phyloP scores from a whole-genome alignment of 2,329 filamentous ascomycete genomes.

The Aureobasidium sp. region DNA sequence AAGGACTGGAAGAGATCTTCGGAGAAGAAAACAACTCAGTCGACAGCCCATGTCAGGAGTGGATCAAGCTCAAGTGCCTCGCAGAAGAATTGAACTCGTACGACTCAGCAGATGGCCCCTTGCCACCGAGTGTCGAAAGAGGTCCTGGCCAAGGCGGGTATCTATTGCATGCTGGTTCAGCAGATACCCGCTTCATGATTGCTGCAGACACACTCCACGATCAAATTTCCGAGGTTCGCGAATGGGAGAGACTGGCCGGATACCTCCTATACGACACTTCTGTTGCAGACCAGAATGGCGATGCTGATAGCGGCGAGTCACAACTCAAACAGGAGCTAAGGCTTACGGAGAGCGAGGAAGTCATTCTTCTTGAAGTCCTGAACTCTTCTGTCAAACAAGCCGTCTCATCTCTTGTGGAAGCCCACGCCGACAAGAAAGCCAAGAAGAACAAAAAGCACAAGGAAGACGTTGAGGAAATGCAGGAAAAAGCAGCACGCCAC shows the following conservation, averaged over 20 bases:
- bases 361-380: conserved; percentile 77
- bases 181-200: conserved; percentile 75
- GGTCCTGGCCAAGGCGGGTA: conserved; percentile 28
- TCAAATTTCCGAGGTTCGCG: conserved; percentile 66
- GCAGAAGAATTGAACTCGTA: conserved; percentile 77
- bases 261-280: conserved; percentile 93
- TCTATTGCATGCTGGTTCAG: conserved; percentile 52
- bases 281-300: conserved; percentile 39
- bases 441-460: conserved; percentile 52
- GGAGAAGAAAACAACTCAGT: conserved; percentile 61
- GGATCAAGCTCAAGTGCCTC: conserved; percentile 87
- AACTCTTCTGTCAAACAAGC: conserved; percentile 71
- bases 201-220: conserved; percentile 82
- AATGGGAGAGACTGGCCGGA: conserved; percentile 82
- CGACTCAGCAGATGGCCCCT: conserved; percentile 51
- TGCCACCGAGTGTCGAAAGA: conserved; percentile 40
- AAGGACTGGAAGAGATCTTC: conserved; percentile 65
- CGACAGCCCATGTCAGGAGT: conserved; percentile 58
- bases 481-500: conserved; percentile 69
- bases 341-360: conserved; percentile 67
- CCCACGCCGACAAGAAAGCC: conserved; percentile 44
- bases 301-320: conserved; percentile 51
- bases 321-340: conserved; percentile 64
- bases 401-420: conserved; percentile 57
- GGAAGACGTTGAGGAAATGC: conserved; percentile 56